These are phyloP conservation scores for Heracleum sosnowskyi DNA, from an alignment of 129 eudicot species.

Conservation along the genomic window DNA sequence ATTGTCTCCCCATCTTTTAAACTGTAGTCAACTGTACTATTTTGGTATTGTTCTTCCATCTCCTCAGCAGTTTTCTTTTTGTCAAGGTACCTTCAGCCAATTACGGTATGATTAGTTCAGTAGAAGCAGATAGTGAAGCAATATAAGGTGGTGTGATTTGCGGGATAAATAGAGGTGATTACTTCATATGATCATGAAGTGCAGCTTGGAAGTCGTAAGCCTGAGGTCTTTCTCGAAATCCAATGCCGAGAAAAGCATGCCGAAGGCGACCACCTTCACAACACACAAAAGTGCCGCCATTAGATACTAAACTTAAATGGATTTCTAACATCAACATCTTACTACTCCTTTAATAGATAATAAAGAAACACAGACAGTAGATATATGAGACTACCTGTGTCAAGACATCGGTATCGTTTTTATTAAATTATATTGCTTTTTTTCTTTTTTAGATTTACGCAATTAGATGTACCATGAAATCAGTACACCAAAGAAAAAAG, in stretches of 20 bases:
- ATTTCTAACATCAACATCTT: background rate
- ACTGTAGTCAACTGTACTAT: constrained; percentile 83
- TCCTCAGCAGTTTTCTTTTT: constrained; percentile 98
- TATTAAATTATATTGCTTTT: background rate
- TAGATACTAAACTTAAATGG: background rate
- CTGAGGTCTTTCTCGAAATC: constrained; percentile 93
- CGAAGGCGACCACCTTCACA: constrained; percentile 83
- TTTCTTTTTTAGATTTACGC: background rate
- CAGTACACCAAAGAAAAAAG: background rate
- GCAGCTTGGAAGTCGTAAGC: constrained; percentile 99
- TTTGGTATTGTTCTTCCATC: constrained; percentile 92
- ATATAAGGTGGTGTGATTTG: background rate
- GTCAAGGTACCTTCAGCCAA: constrained; percentile 61
- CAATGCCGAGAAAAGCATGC: constrained; percentile 95
- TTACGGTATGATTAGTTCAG: constrained; percentile 4
- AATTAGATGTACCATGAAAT: background rate
- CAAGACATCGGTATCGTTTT: background rate
- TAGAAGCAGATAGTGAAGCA: background rate
- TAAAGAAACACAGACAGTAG: background rate
- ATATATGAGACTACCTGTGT: background rate
- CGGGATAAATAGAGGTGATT: constrained; percentile 19
- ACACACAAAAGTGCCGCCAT: background rate
- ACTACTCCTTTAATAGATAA: background rate
- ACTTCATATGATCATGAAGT: constrained; percentile 99
- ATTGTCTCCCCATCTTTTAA: constrained; percentile 93